A percentile compares a stretch with the other conserved stretches of the same genome.
These are phyloP conservation scores for Aspergillus costaricaensis DNA, from an alignment of 2,329 filamentous ascomycete genomes.

Conservation along the genomic window DNA sequence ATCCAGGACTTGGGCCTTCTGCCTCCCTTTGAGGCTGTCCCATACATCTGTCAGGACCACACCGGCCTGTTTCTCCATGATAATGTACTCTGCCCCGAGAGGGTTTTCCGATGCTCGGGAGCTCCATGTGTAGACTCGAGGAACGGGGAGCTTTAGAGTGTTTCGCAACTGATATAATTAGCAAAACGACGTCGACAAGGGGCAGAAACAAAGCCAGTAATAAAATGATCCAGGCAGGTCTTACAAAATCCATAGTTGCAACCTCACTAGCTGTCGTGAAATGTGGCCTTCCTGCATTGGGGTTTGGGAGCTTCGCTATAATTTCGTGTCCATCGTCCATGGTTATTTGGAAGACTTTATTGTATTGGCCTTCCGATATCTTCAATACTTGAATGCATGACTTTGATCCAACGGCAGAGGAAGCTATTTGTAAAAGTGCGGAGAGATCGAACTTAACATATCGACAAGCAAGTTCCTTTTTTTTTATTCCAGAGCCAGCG, in stretches of 20 bases:
- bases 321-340: constrained; percentile 29
- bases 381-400: constrained; percentile 36
- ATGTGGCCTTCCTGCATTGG: constrained; percentile 29
- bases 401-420: constrained; percentile 31
- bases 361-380: constrained; percentile 32
- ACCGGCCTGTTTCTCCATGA: constrained; percentile 36
- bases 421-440: constrained; percentile 36
- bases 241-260: constrained; percentile 31
- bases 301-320: constrained; percentile 33
- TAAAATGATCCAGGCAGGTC: too few relatives aligned
- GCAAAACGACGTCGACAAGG: too few relatives aligned
- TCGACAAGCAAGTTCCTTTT: constrained; percentile 31
- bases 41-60: constrained; percentile 23
- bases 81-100: constrained; percentile 41
- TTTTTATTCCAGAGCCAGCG: constrained; percentile 41
- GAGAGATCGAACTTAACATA: constrained; percentile 37
- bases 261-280: constrained; percentile 34
- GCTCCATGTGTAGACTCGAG: constrained; percentile 36
- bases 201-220: too few relatives aligned
- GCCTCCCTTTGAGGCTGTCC: constrained; percentile 22
- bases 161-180: constrained; percentile 17
- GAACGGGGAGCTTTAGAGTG: constrained; percentile 31
- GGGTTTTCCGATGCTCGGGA: constrained; percentile 32
- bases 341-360: constrained; percentile 34
- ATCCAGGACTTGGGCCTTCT: constrained; percentile 23